Evolutionary conservation across 2,329 filamentous ascomycete genomes (phyloP).

Genomic region (Pseudogymnoascus sp.): DNA sequence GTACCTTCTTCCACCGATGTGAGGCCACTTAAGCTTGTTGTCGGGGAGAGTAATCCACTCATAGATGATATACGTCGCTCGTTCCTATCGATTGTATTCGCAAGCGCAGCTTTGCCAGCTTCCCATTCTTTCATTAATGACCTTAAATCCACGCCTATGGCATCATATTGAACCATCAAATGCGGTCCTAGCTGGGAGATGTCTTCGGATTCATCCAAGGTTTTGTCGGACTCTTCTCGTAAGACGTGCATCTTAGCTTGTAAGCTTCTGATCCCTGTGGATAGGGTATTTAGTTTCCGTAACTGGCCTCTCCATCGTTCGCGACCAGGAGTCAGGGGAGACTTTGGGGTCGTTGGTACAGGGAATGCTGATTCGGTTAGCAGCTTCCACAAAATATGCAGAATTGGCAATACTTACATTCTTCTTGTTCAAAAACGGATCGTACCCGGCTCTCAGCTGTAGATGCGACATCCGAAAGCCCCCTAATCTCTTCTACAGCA

Average conservation of each 20-base stretch:
- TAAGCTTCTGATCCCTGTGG: constrained; percentile 79
- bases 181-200: constrained; percentile 68
- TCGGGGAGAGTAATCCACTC: constrained; percentile 46
- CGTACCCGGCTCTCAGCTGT: constrained; percentile 57
- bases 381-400: constrained; percentile 12
- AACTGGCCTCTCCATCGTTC: constrained; percentile 82
- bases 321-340: constrained; percentile 59
- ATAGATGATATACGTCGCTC: constrained; percentile 60
- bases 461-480: constrained; percentile 52
- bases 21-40: constrained; percentile 57
- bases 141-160: constrained; percentile 79
- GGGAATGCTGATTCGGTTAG: constrained; percentile 40
- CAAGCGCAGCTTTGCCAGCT: constrained; percentile 72
- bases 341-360: constrained; percentile 46
- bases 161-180: constrained; percentile 85
- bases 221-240: constrained; percentile 77
- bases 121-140: constrained; percentile 79
- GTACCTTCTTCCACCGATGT: constrained; percentile 52
- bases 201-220: constrained; percentile 63
- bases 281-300: constrained; percentile 78
- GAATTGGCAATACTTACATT: constrained; percentile 46
- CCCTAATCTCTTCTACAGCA: constrained; percentile 65
- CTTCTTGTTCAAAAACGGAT: constrained; percentile 66
- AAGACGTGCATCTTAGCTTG: constrained; percentile 92
- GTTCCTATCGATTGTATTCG: constrained; percentile 72